phyloP scores from a whole-genome alignment of 345 rosid species.

The Populus nigra region DNA sequence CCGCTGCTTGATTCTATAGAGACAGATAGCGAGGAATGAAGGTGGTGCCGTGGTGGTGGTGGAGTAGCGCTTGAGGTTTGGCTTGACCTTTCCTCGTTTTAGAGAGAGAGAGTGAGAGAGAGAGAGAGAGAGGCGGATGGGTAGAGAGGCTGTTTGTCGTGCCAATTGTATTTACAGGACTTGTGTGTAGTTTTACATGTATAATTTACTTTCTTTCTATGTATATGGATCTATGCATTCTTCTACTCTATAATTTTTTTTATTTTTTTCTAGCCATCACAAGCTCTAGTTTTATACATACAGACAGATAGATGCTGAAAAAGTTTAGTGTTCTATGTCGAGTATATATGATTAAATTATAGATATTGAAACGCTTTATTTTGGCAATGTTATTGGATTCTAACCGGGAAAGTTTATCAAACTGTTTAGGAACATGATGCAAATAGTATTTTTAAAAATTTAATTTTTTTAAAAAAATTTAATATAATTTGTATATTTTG shows the following conservation, averaged over 20 bases:
- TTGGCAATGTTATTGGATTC: too few relatives aligned
- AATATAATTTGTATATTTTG: too few relatives aligned
- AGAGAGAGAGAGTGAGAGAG: neutral
- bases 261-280: neutral
- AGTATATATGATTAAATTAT: too few relatives aligned
- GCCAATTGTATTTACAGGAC: neutral
- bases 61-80: neutral
- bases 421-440: too few relatives aligned
- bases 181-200: neutral
- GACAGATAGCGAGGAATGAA: neutral
- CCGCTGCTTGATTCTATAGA: neutral
- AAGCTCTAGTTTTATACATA: neutral
- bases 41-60: neutral
- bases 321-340: too few relatives aligned
- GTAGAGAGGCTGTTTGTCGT: constrained; percentile 2
- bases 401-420: too few relatives aligned
- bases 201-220: neutral
- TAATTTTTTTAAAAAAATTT: too few relatives aligned
- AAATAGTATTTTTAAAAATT: too few relatives aligned
- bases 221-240: neutral
- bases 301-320: too few relatives aligned
- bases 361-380: too few relatives aligned
- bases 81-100: constrained; percentile 8
- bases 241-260: neutral
- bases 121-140: constrained; percentile 1